Evolutionary conservation across 1,284 basidiomycete species (phyloP).

Genomic region (Neonothopanus nambi): DNA sequence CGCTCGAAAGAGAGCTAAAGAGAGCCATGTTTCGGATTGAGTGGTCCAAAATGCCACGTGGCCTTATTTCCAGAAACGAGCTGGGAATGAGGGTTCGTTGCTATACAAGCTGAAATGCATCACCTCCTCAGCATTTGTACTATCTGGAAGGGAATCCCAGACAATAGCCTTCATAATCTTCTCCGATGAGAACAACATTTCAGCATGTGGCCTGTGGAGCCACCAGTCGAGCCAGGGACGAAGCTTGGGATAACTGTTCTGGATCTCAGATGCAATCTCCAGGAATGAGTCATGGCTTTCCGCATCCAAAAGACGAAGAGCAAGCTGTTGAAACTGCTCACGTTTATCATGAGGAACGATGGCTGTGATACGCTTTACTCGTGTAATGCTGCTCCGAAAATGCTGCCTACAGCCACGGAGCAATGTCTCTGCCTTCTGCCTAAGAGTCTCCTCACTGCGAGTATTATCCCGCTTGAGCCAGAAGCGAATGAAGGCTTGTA

Average conservation of each 20-base stretch:
- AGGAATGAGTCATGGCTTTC: not conserved
- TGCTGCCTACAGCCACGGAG: constrained; percentile 12
- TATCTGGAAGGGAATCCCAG: constrained; percentile 23
- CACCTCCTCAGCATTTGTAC: constrained; percentile 27
- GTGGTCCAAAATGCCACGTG: no score
- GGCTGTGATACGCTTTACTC: not conserved
- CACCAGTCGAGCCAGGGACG: constrained; percentile 24
- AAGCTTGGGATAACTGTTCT: constrained; percentile 16
- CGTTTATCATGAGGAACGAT: not conserved
- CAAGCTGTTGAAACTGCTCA: not conserved
- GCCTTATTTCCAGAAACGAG: no score
- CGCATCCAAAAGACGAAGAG: not conserved
- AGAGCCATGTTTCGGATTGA: no score
- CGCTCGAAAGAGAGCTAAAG: no score
- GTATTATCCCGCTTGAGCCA: not conserved
- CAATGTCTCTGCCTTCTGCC: constrained; percentile 3
- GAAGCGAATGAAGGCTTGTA: constrained; percentile 1
- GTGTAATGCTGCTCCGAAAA: constrained; percentile 1
- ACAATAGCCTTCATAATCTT: constrained; percentile 20
- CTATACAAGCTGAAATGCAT: constrained; percentile 25
- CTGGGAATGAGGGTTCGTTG: no score
- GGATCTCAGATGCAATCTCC: not conserved
- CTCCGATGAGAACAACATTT: constrained; percentile 23
- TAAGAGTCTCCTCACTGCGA: constrained; percentile 9
- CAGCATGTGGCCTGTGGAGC: constrained; percentile 20